Evolutionary conservation across 192 early-diverging fungal genomes (phyloP).

Genomic region (Haplosporangium gracile): DNA sequence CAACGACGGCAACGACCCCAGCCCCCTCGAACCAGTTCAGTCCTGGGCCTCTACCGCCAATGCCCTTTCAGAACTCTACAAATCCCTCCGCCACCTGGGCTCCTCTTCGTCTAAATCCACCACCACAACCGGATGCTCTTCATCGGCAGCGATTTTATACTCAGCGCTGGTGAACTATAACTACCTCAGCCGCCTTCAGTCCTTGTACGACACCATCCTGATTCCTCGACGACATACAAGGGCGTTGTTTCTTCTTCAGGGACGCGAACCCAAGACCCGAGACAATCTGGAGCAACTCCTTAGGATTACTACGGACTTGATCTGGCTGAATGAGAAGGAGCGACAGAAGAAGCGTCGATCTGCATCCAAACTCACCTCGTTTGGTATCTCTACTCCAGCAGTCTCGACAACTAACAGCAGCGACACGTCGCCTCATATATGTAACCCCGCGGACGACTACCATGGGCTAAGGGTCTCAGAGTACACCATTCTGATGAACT

Average conservation of each 20-base stretch:
- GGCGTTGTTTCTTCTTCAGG: slow-evolving; percentile 34
- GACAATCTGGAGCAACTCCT: slow-evolving; percentile 34
- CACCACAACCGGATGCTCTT: background rate
- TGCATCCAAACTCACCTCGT: background rate
- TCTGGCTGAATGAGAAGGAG: slow-evolving; percentile 50
- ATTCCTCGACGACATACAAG: slow-evolving; percentile 33
- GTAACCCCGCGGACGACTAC: slow-evolving; percentile 8
- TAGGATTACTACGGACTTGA: slow-evolving; percentile 32
- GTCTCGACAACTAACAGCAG: background rate
- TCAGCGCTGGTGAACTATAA: slow-evolving; percentile 17
- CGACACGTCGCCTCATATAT: background rate
- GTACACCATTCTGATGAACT: slow-evolving; percentile 42
- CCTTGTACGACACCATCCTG: slow-evolving; percentile 16
- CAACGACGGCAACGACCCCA: background rate
- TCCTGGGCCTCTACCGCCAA: slow-evolving; percentile 32
- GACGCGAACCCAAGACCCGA: slow-evolving; percentile 23
- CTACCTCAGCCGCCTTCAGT: slow-evolving; percentile 27
- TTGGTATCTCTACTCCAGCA: background rate
- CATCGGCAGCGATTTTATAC: background rate
- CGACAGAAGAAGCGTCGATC: background rate
- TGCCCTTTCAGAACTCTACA: slow-evolving; percentile 32
- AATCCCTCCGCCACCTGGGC: background rate
- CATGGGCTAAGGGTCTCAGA: slow-evolving; percentile 42
- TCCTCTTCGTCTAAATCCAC: background rate
- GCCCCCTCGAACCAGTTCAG: background rate